phyloP scores from a whole-genome alignment of 192 early-diverging fungal species.

The Coemansia sp. region DNA sequence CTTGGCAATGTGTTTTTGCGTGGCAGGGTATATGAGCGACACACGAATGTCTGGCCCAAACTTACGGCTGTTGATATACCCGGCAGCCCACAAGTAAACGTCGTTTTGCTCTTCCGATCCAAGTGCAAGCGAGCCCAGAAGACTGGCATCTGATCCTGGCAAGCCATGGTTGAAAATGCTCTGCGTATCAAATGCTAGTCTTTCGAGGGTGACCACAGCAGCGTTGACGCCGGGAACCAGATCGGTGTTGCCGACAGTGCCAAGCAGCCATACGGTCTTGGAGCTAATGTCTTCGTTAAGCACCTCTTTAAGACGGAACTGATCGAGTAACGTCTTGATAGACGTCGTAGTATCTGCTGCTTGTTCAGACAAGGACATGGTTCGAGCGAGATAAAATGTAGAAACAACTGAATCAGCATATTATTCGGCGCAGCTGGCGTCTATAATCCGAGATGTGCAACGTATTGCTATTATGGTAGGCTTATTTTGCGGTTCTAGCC shows the following conservation, averaged over 20 bases:
- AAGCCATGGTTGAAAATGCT: not conserved
- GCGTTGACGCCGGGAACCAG: slow-evolving; percentile 18
- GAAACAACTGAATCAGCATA: not conserved
- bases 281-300: slow-evolving; percentile 39
- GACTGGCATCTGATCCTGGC: not conserved
- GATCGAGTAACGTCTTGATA: slow-evolving; percentile 18
- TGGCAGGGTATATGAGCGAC: slow-evolving; percentile 65
- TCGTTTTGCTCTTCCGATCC: slow-evolving; percentile 59
- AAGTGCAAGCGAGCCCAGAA: slow-evolving; percentile 10
- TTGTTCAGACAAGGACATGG: not conserved
- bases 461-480: not conserved
- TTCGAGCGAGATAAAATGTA: not conserved
- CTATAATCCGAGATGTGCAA: not conserved
- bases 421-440: not conserved
- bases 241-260: slow-evolving; percentile 12
- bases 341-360: not conserved
- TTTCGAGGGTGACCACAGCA: slow-evolving; percentile 40
- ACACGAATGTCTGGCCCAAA: slow-evolving; percentile 60
- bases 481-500: not conserved
- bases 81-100: slow-evolving; percentile 68
- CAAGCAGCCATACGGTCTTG: slow-evolving; percentile 47
- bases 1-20: slow-evolving; percentile 69
- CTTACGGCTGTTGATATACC: slow-evolving; percentile 25
- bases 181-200: slow-evolving; percentile 22
- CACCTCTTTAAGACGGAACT: slow-evolving; percentile 35